Evolutionary conservation across 2,329 filamentous ascomycete species (phyloP), one percentile per base, ranked within the genome.

Genomic region (Diaporthe humulicola): DNA sequence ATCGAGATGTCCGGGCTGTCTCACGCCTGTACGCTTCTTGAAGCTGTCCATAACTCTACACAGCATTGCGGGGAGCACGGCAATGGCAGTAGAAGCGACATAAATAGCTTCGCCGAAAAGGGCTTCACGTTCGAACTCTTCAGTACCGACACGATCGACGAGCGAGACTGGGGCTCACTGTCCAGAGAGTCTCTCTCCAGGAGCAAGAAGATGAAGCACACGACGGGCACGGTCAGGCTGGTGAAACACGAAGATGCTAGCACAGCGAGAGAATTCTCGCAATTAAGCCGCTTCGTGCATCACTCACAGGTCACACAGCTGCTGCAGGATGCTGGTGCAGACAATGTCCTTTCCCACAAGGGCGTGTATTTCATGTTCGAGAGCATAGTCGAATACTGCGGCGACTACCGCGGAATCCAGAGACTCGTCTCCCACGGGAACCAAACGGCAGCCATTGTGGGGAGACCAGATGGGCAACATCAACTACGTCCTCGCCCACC

Each of bases 341-440:
- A 54, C 12, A 54, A 54, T 30, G 10, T 15, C 8, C 52, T 54
- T 4, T 54, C 52, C 14, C n/a, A 54, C 52, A 54, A 54, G 52
- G 25, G 52, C 25, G 52, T 54, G 52, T 54, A 54, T 17, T 54
- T 54, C 25, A 78, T 80, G 2, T 84, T 87, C 73, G 73, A 75
- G 0, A 76, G 81, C 0, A 77, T 86, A 19, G 82, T 86, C n/a
- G 78, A 83, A 67, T 86, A 84, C 74, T 76, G 75, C 2, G 73
- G 77, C 9, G 14, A 75, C 3, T 86, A 83, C 76, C 80, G 75
- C 0, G 82, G 83, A 1, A 73, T 86, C 9, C 75, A 74, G 30
- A 79, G 78, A 36, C 73, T 86, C 0, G 80, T 81, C 2, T 79
- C 80, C 19, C 66, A 67, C 6, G 78, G 77, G 6, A 77, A 77